Evolutionary conservation across 139 green algal genomes (phyloP).

Genomic region (Coelastrella sp.): DNA sequence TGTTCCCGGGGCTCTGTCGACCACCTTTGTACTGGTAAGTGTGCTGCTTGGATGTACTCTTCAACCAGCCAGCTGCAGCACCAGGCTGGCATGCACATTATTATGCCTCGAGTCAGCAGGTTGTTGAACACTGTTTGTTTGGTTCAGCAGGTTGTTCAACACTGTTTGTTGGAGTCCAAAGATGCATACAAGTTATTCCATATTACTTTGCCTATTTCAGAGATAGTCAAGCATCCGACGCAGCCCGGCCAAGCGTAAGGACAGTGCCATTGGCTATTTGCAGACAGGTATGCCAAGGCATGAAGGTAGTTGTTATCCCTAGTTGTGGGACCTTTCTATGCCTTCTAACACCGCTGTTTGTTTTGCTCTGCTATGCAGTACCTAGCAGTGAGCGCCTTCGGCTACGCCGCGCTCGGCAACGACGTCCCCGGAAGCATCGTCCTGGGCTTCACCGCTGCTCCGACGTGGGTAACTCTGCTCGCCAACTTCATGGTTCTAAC

Average conservation of each 20-base stretch:
- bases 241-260: no score
- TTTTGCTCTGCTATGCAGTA: constrained; percentile 42
- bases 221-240: no score
- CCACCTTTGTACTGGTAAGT: constrained; percentile 18
- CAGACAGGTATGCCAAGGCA: no score
- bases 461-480: constrained; percentile 13
- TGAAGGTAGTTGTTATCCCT: no score
- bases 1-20: background rate
- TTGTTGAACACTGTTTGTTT: no score
- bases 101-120: no score
- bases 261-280: no score
- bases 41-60: background rate
- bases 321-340: background rate
- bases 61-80: background rate
- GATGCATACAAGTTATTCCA: no score
- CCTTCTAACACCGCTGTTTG: background rate
- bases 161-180: no score
- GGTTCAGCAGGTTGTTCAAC: no score
- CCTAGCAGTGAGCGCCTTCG: constrained; percentile 46
- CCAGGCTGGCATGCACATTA: no score
- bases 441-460: constrained; percentile 13
- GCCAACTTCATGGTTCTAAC: constrained; percentile 66
- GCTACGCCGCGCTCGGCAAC: constrained; percentile 55
- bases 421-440: constrained; percentile 49
- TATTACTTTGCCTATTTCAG: no score